phyloP scores from a whole-genome alignment of 2,329 filamentous ascomycete genomes.

The Xylaria arbuscula region DNA sequence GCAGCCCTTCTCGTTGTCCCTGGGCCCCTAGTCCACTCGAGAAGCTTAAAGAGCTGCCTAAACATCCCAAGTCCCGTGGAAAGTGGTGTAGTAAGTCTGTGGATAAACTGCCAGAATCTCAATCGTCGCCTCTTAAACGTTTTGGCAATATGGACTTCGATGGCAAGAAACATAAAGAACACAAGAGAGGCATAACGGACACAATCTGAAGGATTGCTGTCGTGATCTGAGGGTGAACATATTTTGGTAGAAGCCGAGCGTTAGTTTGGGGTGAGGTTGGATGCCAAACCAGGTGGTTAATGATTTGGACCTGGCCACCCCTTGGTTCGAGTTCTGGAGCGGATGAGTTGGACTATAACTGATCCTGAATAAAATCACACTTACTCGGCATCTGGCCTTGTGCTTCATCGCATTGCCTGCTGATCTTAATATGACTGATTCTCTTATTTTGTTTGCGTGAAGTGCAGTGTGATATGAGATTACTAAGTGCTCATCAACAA shows the following conservation, averaged over 20 bases:
- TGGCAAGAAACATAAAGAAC: background rate
- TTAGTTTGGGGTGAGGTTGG: background rate
- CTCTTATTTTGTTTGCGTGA: background rate
- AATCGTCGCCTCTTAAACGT: constrained; percentile 7
- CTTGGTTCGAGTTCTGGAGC: background rate
- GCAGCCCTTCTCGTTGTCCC: background rate
- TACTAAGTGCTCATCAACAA: no score
- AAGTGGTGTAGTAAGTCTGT: no score
- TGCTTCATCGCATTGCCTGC: background rate
- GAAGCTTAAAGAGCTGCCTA: background rate
- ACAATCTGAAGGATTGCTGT: background rate
- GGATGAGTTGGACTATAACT: background rate
- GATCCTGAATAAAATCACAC: background rate
- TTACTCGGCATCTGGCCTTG: background rate
- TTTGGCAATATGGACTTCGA: background rate
- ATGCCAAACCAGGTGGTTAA: background rate
- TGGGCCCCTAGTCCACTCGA: background rate
- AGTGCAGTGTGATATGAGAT: background rate
- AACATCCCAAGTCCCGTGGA: background rate
- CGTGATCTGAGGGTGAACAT: background rate
- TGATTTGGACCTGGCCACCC: background rate
- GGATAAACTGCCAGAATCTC: background rate
- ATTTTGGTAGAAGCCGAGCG: background rate
- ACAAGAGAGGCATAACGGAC: background rate
- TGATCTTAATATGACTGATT: background rate